Base-by-base conservation (phyloP, 306 rosid species). In the Oemleria cerasiformis region DNA sequence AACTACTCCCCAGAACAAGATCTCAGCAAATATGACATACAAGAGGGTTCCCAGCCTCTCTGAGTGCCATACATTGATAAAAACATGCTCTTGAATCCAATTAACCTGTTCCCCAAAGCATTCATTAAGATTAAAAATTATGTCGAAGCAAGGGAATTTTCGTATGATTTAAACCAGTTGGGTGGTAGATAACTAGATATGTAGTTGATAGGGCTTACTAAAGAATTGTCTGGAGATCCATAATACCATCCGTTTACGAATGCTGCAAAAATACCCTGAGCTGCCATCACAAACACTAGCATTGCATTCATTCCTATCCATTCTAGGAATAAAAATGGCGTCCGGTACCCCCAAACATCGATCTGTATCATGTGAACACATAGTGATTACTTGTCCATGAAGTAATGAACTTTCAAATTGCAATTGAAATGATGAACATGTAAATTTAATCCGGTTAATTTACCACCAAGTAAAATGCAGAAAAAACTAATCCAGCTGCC, bases 291-390 rank as follows among this genome's bases (percentile, higher is more conserved):
- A 81, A 78, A 92, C 72, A 92, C 96, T 20, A 90, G 87, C 98
- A 92, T 90, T 11, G 96, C 96, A 72, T 92, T 92, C 96, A 86
- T 88, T 77, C 98, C 98, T 30, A 92, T 92, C 98, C 98, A 92
- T 65, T 92, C 96, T 58, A 92, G 79, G 81, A 88, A 86, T 51
- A 92, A 76, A 70, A 92, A 92, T 40, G 92, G 95, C 16, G 78
- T 86, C 25, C 92, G 82, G 25, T 80, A 40, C 12, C 95, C 95
- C 95, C 91, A 88, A 57, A 92, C 83, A 73, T 92, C 96, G 8
- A 92, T 92, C 96, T 92, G 86, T 75, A 62, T 38, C 38, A 51
- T 9, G 36, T 20, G 6, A 30, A 21, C 36, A 23, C 21, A 38
- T 7, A 12, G 63, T 58, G 10, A 58, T 34, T 30, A 58, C 9